A percentile compares a stretch with the other conserved stretches of the same genome.
These are phyloP conservation scores for Penicillium canariense DNA, from an alignment of 495 filamentous ascomycete species.

Conservation along the genomic window DNA sequence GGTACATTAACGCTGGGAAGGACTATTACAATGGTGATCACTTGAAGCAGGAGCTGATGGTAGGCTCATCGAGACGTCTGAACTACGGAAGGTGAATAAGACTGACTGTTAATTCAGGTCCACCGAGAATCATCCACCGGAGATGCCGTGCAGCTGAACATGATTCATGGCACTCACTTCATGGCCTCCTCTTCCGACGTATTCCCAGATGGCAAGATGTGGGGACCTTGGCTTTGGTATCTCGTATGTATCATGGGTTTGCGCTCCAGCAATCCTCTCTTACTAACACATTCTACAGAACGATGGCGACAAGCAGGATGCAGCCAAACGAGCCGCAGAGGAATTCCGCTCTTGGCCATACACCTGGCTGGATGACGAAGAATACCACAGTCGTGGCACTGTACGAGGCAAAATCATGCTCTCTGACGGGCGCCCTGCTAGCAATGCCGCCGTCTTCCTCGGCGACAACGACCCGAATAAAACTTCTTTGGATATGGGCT, in stretches of 20 bases:
- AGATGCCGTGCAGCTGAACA: slow-evolving; percentile 6
- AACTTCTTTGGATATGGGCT: background rate
- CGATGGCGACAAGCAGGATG: slow-evolving; percentile 1
- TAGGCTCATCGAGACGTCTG: background rate
- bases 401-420: background rate
- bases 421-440: slow-evolving; percentile 2
- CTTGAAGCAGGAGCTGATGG: slow-evolving; percentile 5
- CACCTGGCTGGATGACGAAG: slow-evolving; percentile 1
- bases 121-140: slow-evolving; percentile 5
- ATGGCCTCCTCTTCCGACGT: slow-evolving; percentile 1
- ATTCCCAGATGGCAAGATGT: slow-evolving; percentile 3
- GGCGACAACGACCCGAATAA: slow-evolving; percentile 1
- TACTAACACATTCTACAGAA: background rate
- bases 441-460: slow-evolving; percentile 4
- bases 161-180: slow-evolving; percentile 5
- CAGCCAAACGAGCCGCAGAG: background rate
- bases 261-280: background rate
- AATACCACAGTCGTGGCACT: background rate
- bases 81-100: background rate
- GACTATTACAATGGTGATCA: slow-evolving; percentile 5
- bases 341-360: slow-evolving; percentile 5
- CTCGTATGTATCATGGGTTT: background rate
- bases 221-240: slow-evolving; percentile 8
- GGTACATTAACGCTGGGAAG: slow-evolving; percentile 6
- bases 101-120: background rate